Base-by-base conservation (phyloP, 768 basidiomycete species). In the Xanthoconium stramineum region DNA sequence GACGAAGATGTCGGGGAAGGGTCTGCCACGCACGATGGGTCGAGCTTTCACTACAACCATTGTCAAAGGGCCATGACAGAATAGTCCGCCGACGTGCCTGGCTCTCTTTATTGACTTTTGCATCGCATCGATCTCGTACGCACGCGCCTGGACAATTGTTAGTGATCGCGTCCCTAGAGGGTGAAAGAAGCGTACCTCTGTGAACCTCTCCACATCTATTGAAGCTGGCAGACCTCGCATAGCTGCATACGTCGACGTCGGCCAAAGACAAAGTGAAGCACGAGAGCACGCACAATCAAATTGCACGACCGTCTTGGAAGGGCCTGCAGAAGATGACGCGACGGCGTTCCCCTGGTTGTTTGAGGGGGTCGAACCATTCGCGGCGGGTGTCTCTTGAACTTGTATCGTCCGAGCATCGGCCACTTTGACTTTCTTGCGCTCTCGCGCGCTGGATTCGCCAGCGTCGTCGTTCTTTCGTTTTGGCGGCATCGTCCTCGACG, bases 61-160 rank as follows among this genome's bases (percentile, higher is more conserved):
- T 14, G 39, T 65, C 52, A 61, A 37, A 12, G 50, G 29, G 17
- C 6, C 0, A 8, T 15, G 3, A 12, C 32, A 3, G 6, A 2
- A 1, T 33, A 19, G 1, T 0, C 13, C 8, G 11, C 14, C 2
- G 43, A 52, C 56, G 57, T 60, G 85, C 94, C 86, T 81, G 37
- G 92, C 88, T 35, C 77, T 78, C 71, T 89, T 85, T 79, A 98
- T 96, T 0, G 93, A 85, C 13, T 76, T 81, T 58, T 95, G 85
- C 88, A 99, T 94, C 0, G 94, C 89, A 46, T 83, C 76, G 56
- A 98, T 94, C 73, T 99, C 96, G 66, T 92, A 92, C 8, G 85
- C 81, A 56, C 94, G 81, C 15, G 91, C 83, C 92, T 97, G 55
- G n/a, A 20, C 10, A 38, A 30, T 15, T 28, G 33, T 54, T 42